Base-by-base conservation (phyloP, 345 rosid genomes). In the Camelina sativa region DNA sequence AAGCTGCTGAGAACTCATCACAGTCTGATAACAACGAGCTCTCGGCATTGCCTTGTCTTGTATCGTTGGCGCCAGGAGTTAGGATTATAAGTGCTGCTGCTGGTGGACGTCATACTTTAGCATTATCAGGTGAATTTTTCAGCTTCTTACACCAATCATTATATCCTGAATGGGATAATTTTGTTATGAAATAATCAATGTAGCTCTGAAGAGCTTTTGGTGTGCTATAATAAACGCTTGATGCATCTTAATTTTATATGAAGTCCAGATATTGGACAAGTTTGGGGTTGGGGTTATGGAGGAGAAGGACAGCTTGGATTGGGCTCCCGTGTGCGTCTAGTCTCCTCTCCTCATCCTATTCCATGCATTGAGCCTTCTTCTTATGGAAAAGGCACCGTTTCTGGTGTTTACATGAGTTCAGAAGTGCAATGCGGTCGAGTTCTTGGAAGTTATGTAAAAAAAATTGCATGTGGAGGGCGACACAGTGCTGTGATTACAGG, bases 241-340 rank as follows among this genome's bases (percentile, higher is more conserved):
- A 74, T 65, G 73, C 54, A 66, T 80, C 75, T 83, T 87, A 72
- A 80, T 83, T 75, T 50, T 81, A 71, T 69, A 70, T 58, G 61
- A 76, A 78, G 84, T 87, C 61, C 92, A 92, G 99, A 95, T 89
- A 74, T 83, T 59, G 98, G 98, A 81, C 96, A 89, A 91, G 98
- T 92, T 51, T 96, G 98, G 98, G 99, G 96, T 73, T 96, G 99
- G 99, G 99, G 99, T 71, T 96, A 92, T 86, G 99, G 98, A 69
- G 99, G 99, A 34, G 99, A 96, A 82, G 99, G 99, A 76, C 99
- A 96, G 85, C 99, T 96, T 60, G 99, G 99, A 65, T 84, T 91
- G 82, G 97, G 98, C 64, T 91, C 99, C 32, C 88, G 98, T 55
- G 84, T 92, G 72, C 86, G 97, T 2, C 79, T 91, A 91, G 97